These are phyloP conservation scores for Colletotrichum endophyticum DNA, from an alignment of 2,329 filamentous ascomycete genomes.

Conservation along the genomic window DNA sequence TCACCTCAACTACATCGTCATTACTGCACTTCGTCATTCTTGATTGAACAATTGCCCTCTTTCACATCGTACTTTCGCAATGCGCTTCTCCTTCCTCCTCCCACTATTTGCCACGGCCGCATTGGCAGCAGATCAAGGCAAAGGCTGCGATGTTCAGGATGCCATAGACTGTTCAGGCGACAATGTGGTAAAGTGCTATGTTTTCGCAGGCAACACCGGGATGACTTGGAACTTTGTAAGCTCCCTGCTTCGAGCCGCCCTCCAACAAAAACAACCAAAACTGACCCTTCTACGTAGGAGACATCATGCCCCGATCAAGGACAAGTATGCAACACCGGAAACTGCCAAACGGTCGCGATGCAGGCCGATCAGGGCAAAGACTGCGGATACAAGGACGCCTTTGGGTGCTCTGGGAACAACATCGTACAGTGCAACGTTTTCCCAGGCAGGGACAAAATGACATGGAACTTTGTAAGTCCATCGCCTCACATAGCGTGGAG, in stretches of 20 bases:
- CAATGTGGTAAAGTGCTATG: not conserved
- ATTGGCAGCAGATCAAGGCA: not conserved
- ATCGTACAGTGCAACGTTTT: not conserved
- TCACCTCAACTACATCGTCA: not conserved
- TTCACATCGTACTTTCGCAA: not conserved
- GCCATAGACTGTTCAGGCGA: not conserved
- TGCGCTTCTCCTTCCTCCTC: not conserved
- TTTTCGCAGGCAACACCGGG: not conserved
- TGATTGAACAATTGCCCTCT: not conserved
- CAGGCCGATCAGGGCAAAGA: not conserved
- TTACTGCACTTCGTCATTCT: not conserved
- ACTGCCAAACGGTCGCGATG: not conserved
- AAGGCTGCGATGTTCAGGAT: not conserved
- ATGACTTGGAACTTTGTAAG: not conserved
- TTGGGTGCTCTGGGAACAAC: not conserved
- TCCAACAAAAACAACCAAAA: not conserved
- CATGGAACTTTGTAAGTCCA: not conserved
- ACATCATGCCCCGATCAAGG: not conserved
- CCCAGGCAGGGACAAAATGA: not conserved
- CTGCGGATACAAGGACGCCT: not conserved
- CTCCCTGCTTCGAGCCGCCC: not conserved
- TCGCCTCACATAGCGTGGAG: not conserved
- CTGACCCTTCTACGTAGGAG: not conserved
- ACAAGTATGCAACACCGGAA: not conserved
- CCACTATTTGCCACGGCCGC: not conserved